Conservation (phyloP, 306 rosid species). For the Quercus gilva region DNA sequence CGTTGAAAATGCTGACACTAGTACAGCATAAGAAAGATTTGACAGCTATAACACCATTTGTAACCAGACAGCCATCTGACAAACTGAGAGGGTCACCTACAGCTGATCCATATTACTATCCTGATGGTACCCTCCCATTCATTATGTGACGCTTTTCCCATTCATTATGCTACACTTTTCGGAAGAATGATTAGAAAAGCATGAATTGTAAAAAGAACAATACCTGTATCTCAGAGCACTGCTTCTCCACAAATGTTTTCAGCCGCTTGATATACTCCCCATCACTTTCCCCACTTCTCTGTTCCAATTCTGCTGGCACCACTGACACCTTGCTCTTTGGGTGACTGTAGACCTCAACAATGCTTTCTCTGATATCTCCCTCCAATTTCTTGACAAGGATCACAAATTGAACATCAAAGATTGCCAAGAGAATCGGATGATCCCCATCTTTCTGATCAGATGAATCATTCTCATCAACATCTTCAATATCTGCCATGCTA, state of each 20-base stretch:
- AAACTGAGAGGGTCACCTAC: neutral
- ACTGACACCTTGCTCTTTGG: conserved; percentile 86
- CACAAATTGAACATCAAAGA: conserved; percentile 68
- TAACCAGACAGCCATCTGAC: neutral
- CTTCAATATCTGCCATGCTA: conserved; percentile 79
- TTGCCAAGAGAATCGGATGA: conserved; percentile 71
- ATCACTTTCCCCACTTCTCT: conserved; percentile 73
- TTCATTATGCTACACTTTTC: neutral
- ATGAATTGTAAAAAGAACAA: neutral
- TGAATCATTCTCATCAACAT: conserved; percentile 49
- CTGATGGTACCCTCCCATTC: neutral
- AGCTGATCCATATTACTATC: neutral
- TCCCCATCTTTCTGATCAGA: conserved; percentile 56
- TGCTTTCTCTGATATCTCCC: conserved; percentile 68
- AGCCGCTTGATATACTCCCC: conserved; percentile 79
- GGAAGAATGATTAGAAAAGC: conserved; percentile 4
- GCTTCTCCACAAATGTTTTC: conserved; percentile 82
- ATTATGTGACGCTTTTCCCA: neutral
- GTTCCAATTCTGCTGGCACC: conserved; percentile 92
- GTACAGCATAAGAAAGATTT: neutral
- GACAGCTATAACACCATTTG: too few relatives aligned
- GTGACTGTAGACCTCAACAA: conserved; percentile 75
- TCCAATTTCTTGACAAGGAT: conserved; percentile 58
- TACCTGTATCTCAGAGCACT: conserved; percentile 93
- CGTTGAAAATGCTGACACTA: neutral